A percentile compares a stretch with the other conserved stretches of the same genome.
Conservation (phyloP, 805 yeast species). For the Yueomyces sp. region DNA sequence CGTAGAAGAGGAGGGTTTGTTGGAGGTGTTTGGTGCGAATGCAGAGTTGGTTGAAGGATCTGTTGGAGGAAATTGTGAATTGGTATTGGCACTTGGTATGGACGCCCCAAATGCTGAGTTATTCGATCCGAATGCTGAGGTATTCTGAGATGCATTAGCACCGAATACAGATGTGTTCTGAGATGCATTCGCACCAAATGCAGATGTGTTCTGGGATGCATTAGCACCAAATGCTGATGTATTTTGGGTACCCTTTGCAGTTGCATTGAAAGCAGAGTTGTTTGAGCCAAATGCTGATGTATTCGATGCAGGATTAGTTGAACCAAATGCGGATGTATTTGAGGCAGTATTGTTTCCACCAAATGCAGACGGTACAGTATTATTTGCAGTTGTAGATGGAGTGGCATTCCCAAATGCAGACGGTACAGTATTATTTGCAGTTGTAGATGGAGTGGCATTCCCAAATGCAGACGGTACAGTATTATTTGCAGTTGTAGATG, state of each 20-base stretch:
- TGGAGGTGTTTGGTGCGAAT: neutral
- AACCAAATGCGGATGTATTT: neutral
- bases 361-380: neutral
- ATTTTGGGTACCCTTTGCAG: slow-evolving; percentile 6
- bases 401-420: neutral
- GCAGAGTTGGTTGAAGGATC: neutral
- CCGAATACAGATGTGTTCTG: neutral
- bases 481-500: neutral
- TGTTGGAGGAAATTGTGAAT: slow-evolving; percentile 12
- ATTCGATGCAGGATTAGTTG: neutral
- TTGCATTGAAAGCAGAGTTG: slow-evolving; percentile 7
- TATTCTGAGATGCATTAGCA: slow-evolving; percentile 5
- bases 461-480: neutral
- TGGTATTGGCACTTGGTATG: slow-evolving; percentile 6
- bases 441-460: neutral
- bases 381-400: neutral
- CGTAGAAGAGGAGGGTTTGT: neutral
- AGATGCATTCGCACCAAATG: neutral
- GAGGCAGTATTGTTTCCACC: neutral
- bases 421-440: neutral
- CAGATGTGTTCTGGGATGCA: slow-evolving; percentile 3
- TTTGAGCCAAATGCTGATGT: neutral
- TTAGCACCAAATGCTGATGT: slow-evolving; percentile 4
- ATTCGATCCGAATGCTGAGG: neutral
- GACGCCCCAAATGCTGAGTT: slow-evolving; percentile 7